Conservation (phyloP, 139 green algal species). For the Coelastrella sp. region DNA sequence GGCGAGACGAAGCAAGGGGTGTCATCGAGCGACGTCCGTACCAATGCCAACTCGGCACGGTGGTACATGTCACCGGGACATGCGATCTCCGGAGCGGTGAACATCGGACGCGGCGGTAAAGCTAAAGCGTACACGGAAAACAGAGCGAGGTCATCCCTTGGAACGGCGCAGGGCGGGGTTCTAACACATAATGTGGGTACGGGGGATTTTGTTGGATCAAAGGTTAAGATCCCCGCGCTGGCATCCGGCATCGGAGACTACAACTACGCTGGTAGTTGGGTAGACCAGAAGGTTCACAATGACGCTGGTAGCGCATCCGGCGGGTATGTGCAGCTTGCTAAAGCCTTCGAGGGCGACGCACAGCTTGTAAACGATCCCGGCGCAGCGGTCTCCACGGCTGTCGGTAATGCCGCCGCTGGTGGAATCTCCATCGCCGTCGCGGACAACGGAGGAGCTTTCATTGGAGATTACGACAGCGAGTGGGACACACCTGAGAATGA, state of each 20-base stretch:
- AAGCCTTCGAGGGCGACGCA: neutral
- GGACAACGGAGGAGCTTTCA: slow-evolving; percentile 1
- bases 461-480: neutral
- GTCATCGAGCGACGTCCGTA: neutral
- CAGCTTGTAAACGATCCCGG: neutral
- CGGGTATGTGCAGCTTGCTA: neutral
- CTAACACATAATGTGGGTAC: neutral
- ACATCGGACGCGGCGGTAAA: slow-evolving; percentile 1
- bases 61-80: slow-evolving; percentile 17
- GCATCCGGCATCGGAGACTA: neutral
- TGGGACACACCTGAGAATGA: neutral
- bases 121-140: neutral
- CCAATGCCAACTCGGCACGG: neutral
- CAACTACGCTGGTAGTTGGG: neutral
- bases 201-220: neutral
- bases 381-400: neutral
- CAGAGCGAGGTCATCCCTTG: neutral
- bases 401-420: neutral
- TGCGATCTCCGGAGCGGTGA: neutral
- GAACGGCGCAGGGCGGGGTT: neutral
- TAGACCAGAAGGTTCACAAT: neutral
- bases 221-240: neutral
- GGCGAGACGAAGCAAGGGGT: neutral
- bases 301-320: neutral
- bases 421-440: neutral